phyloP scores from a whole-genome alignment of 306 rosid species.

The Cicer chorassanicum region DNA sequence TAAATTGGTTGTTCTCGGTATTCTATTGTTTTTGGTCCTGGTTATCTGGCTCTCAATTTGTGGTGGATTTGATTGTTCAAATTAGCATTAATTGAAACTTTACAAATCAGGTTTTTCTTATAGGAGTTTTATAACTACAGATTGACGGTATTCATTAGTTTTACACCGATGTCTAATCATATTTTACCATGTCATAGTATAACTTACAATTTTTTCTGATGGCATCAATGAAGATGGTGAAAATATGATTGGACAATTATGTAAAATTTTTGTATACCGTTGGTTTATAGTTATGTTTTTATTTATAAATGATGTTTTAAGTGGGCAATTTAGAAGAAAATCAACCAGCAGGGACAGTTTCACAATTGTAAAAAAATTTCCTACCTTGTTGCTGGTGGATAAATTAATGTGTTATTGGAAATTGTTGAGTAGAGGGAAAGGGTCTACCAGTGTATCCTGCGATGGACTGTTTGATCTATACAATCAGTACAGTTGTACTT shows the following conservation, averaged over 20 bases:
- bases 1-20: conserved; percentile 80
- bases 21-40: conserved; percentile 70
- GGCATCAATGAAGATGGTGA: not conserved
- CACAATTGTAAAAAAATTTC: conserved; percentile 29
- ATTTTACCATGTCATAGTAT: not conserved
- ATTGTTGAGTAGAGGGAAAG: conserved; percentile 30
- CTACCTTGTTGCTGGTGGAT: conserved; percentile 35
- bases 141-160: not conserved
- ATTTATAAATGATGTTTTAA: conserved; percentile 19
- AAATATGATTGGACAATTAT: not conserved
- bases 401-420: conserved; percentile 7
- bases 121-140: conserved; percentile 19
- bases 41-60: conserved; percentile 91
- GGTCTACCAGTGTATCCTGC: conserved; percentile 34
- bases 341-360: conserved; percentile 31
- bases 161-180: not conserved
- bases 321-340: conserved; percentile 18
- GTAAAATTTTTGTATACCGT: not conserved
- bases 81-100: conserved; percentile 48
- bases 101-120: conserved; percentile 33
- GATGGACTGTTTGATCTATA: conserved; percentile 33
- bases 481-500: conserved; percentile 38
- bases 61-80: conserved; percentile 89
- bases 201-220: not conserved
- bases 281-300: conserved; percentile 2